Conservation (phyloP, 805 yeast species). For the Candida fluviatilis region DNA sequence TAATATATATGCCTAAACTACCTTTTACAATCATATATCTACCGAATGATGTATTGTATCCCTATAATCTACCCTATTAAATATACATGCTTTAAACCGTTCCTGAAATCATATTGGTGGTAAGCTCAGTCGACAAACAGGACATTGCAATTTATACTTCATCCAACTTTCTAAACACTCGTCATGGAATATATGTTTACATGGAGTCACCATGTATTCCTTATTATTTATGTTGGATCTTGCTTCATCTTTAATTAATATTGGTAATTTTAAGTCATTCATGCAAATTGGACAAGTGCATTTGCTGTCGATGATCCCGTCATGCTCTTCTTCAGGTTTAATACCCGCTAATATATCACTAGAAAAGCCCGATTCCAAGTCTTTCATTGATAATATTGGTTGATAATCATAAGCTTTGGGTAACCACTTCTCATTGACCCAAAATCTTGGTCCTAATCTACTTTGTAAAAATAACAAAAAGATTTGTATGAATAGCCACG, state of each 20-base stretch:
- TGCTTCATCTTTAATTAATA: conserved; percentile 17
- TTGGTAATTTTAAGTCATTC: conserved; percentile 65
- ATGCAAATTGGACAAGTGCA: conserved; percentile 89
- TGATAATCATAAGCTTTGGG: conserved; percentile 88
- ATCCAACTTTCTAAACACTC: conserved; percentile 92
- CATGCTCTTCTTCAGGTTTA: conserved; percentile 21
- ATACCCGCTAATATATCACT: conserved; percentile 43
- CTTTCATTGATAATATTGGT: conserved; percentile 54
- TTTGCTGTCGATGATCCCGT: conserved; percentile 35
- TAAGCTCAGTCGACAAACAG: conserved; percentile 80
- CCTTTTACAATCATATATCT: no score
- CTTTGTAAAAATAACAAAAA: conserved; percentile 58
- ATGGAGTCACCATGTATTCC: conserved; percentile 81
- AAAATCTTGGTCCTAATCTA: conserved; percentile 73
- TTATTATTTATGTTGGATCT: conserved; percentile 15
- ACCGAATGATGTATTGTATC: no score
- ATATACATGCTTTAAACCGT: no score
- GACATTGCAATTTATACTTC: conserved; percentile 89
- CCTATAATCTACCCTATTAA: no score
- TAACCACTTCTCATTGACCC: conserved; percentile 66
- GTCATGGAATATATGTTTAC: conserved; percentile 85
- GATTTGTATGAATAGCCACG: conserved; percentile 64
- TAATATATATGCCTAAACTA: no score
- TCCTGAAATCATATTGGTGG: conserved; percentile 78
- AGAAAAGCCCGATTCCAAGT: conserved; percentile 60